phyloP scores from a whole-genome alignment of 108 stramenopile genomes.

The Nitzschia putrida region DNA sequence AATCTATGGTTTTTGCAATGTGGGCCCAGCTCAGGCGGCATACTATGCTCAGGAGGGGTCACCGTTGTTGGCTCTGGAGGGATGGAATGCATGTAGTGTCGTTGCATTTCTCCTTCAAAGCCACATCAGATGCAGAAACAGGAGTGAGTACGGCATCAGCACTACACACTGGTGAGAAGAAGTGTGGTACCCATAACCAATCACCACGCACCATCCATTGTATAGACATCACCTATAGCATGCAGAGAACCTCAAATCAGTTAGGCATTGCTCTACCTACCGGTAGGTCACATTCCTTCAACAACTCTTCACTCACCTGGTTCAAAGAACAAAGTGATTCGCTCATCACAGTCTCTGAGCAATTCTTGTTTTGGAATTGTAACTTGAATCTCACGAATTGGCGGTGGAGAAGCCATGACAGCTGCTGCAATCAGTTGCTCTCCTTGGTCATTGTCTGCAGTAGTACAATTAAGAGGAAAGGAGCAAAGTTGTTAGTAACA shows the following conservation, averaged over 20 bases:
- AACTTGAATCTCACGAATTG: conserved; percentile 1
- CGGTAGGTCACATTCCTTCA: too few relatives aligned
- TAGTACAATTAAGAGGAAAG: background rate
- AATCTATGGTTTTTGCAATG: background rate
- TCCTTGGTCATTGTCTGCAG: conserved; percentile 54
- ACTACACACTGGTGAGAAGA: too few relatives aligned
- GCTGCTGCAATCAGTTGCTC: conserved; percentile 23
- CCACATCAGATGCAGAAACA: background rate
- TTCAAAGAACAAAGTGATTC: conserved; percentile 40
- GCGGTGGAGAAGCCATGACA: conserved; percentile 13
- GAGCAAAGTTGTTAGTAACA: background rate
- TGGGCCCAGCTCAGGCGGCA: background rate
- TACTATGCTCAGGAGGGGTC: too few relatives aligned
- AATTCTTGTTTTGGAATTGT: background rate
- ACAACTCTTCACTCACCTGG: conserved; percentile 15
- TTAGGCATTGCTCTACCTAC: too few relatives aligned
- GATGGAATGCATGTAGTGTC: conserved; percentile 2
- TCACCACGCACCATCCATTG: conserved; percentile 46
- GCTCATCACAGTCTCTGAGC: conserved; percentile 24
- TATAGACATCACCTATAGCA: conserved; percentile 48
- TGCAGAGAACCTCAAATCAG: background rate
- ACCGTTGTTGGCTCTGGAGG: background rate
- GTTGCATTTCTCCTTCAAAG: conserved; percentile 3
- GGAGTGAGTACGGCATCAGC: too few relatives aligned
- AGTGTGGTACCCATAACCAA: too few relatives aligned